phyloP scores from a whole-genome alignment of 208 protist genomes.

The Porcisia hertigi region DNA sequence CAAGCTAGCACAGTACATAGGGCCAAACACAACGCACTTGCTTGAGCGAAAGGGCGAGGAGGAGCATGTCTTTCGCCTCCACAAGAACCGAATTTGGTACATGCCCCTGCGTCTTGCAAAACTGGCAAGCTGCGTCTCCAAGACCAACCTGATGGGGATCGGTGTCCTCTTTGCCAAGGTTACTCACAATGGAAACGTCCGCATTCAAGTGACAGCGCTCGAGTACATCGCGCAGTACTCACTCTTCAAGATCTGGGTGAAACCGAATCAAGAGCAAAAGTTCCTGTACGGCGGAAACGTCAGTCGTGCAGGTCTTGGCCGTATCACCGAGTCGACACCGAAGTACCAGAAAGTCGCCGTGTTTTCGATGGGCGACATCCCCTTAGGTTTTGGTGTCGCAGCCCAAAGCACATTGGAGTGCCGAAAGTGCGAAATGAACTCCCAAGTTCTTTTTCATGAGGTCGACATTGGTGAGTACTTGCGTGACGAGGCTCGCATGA shows the following conservation, averaged over 20 bases:
- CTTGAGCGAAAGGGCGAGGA: constrained; percentile 80
- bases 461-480: constrained; percentile 99
- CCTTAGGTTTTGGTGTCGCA: constrained; percentile 97
- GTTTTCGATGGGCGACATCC: constrained; percentile 97
- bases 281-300: constrained; percentile 99
- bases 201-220: constrained; percentile 88
- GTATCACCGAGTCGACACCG: constrained; percentile 98
- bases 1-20: constrained; percentile 93
- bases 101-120: constrained; percentile 83
- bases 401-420: constrained; percentile 96
- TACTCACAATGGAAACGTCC: constrained; percentile 89
- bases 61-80: constrained; percentile 89
- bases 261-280: constrained; percentile 98
- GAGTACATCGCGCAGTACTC: constrained; percentile 93
- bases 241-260: constrained; percentile 99
- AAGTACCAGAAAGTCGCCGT: constrained; percentile 97
- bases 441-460: constrained; percentile 97
- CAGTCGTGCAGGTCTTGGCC: constrained; percentile 96
- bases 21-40: constrained; percentile 85
- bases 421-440: constrained; percentile 96
- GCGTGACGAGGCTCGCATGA: constrained; percentile 95
- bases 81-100: constrained; percentile 94
- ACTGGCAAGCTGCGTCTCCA: constrained; percentile 85
- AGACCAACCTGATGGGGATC: constrained; percentile 89
- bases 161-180: constrained; percentile 91